These are phyloP conservation scores for Vanderwaltozyma yarrowii DNA, from an alignment of 805 yeast genomes.

Conservation along the genomic window DNA sequence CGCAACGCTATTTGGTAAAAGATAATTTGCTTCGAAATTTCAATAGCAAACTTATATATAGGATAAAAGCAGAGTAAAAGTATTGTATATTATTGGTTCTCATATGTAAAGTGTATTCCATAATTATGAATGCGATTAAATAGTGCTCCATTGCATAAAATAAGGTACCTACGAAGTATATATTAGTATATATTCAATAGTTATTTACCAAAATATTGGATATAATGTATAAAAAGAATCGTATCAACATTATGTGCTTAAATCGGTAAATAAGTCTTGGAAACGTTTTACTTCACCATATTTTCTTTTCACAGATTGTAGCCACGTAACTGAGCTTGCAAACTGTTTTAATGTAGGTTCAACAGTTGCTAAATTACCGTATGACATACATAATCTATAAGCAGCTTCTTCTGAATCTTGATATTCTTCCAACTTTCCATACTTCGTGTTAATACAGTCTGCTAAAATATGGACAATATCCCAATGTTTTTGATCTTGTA, in stretches of 20 bases:
- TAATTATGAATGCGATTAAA: too few species aligned
- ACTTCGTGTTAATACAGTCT: conserved; percentile 22
- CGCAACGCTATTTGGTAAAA: too few species aligned
- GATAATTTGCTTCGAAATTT: too few species aligned
- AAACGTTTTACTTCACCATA: conserved; percentile 19
- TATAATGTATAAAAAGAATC: too few species aligned
- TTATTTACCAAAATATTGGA: too few species aligned
- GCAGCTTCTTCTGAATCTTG: conserved; percentile 50
- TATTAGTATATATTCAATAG: too few species aligned
- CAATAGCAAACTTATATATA: too few species aligned
- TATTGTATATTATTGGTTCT: too few species aligned
- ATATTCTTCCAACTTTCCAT: conserved; percentile 22
- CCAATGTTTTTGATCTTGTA: conserved; percentile 17
- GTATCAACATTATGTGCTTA: background rate
- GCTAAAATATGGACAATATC: conserved; percentile 26
- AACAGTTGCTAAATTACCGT: conserved; percentile 44
- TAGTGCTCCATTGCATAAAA: too few species aligned
- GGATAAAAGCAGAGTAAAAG: too few species aligned
- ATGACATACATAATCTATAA: conserved; percentile 51
- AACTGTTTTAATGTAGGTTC: conserved; percentile 24
- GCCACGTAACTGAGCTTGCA: conserved; percentile 26
- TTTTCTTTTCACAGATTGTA: conserved; percentile 12
- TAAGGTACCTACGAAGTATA: too few species aligned
- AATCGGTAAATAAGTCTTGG: conserved; percentile 7
- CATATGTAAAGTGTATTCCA: too few species aligned